Percentiles rank a stretch among this genome's conserved stretches.
phyloP scores from a whole-genome alignment of 1,284 basidiomycete species.

The Papiliotrema terrestris region DNA sequence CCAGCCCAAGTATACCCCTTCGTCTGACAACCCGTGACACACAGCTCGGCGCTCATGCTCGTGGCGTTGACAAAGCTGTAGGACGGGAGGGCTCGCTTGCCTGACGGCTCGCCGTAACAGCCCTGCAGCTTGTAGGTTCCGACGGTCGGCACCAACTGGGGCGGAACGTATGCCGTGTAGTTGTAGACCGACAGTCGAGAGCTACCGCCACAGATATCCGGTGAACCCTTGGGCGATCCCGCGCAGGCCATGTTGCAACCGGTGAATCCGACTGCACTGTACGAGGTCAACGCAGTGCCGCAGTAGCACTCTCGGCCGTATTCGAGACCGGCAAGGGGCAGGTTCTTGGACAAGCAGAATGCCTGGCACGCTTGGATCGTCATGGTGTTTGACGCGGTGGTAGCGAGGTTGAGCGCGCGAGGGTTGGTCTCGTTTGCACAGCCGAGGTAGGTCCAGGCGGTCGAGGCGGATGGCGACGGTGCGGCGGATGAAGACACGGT shows the following conservation, averaged over 20 bases:
- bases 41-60: constrained; percentile 16
- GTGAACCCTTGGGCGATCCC: constrained; percentile 1
- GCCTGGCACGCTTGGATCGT: constrained; percentile 10
- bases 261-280: background rate
- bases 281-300: background rate
- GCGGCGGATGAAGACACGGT: constrained; percentile 3
- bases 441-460: constrained; percentile 15
- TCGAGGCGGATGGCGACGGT: constrained; percentile 8
- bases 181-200: constrained; percentile 27
- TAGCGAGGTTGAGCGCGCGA: constrained; percentile 9
- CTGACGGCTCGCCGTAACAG: constrained; percentile 19
- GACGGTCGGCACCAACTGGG: constrained; percentile 3
- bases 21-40: constrained; percentile 13
- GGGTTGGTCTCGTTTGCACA: constrained; percentile 19
- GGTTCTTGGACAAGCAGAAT: constrained; percentile 3
- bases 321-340: constrained; percentile 8
- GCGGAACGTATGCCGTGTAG: constrained; percentile 10
- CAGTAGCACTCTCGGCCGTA: constrained; percentile 9
- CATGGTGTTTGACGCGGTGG: constrained; percentile 8
- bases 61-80: constrained; percentile 7
- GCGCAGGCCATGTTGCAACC: constrained; percentile 12
- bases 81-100: constrained; percentile 11
- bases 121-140: constrained; percentile 12
- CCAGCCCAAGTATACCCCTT: constrained; percentile 10
- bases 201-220: constrained; percentile 10